Percentiles rank a stretch among this genome's conserved stretches.
Conservation (phyloP, 176 grass and related monocot genomes). For the Musa itinerans region DNA sequence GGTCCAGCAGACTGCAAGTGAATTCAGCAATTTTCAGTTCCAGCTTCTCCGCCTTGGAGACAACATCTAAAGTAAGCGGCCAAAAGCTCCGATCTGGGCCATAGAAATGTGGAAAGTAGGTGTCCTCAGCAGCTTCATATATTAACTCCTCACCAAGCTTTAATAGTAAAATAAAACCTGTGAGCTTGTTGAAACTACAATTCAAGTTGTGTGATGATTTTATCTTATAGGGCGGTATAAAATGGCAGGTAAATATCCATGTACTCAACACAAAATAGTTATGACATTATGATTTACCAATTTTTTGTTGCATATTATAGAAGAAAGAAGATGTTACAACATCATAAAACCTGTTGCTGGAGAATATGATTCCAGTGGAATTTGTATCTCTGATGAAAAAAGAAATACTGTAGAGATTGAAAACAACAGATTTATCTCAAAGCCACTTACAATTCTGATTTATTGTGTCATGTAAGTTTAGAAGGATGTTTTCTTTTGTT, state of each 20-base stretch:
- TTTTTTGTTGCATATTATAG: too few species aligned
- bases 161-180: slow-evolving; percentile 9
- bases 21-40: slow-evolving; percentile 32
- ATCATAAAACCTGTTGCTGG: too few species aligned
- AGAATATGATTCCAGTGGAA: too few species aligned
- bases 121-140: slow-evolving; percentile 57
- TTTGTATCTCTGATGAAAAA: too few species aligned
- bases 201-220: not conserved
- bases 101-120: slow-evolving; percentile 81
- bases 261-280: too few species aligned
- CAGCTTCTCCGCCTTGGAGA: slow-evolving; percentile 51
- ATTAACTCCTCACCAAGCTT: slow-evolving; percentile 62
- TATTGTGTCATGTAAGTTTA: too few species aligned
- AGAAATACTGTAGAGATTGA: too few species aligned
- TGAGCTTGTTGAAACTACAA: not conserved
- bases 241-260: not conserved
- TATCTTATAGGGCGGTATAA: not conserved
- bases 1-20: slow-evolving; percentile 41
- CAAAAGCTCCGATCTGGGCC: slow-evolving; percentile 50
- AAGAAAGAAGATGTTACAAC: too few species aligned
- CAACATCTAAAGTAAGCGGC: slow-evolving; percentile 33
- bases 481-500: too few species aligned
- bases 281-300: too few species aligned
- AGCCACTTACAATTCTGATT: too few species aligned
- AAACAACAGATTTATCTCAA: too few species aligned